Percentiles rank a stretch among this genome's conserved stretches.
Evolutionary conservation across 257 asterid species (phyloP).

Genomic region (Coffea eugenioides): DNA sequence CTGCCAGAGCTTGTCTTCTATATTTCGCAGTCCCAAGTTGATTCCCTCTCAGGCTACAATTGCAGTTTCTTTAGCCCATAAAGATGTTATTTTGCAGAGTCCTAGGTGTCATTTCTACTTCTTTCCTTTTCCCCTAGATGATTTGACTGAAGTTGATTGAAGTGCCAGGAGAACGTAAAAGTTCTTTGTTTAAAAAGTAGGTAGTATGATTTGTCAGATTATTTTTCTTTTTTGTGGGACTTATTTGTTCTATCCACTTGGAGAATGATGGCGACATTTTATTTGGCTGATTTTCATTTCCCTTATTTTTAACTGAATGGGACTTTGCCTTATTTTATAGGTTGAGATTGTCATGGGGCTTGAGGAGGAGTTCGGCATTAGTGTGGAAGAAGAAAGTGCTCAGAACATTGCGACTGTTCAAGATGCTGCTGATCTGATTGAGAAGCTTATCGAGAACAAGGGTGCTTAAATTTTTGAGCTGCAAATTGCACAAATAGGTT

Average conservation of each 20-base stretch:
- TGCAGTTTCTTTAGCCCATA: too few relatives aligned
- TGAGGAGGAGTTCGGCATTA: conserved; percentile 87
- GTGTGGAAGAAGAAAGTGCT: conserved; percentile 89
- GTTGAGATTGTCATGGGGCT: conserved; percentile 97
- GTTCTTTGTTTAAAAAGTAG: too few relatives aligned
- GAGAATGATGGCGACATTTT: background rate
- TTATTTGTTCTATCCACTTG: background rate
- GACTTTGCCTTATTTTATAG: conserved; percentile 19
- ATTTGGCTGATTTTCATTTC: background rate
- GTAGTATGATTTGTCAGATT: too few relatives aligned
- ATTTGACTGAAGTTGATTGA: too few relatives aligned
- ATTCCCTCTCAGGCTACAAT: too few relatives aligned
- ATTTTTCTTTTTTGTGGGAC: background rate
- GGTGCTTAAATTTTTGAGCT: conserved; percentile 25
- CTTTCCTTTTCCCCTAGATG: too few relatives aligned
- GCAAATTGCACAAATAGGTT: conserved; percentile 3
- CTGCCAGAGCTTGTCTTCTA: too few relatives aligned
- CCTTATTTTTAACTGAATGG: background rate
- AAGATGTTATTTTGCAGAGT: too few relatives aligned
- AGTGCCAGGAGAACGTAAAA: background rate
- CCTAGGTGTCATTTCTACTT: too few relatives aligned
- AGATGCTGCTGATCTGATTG: conserved; percentile 89
- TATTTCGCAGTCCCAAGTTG: too few relatives aligned
- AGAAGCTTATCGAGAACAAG: conserved; percentile 55
- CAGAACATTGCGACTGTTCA: conserved; percentile 80